These are phyloP conservation scores for Nevesoporus exiguus DNA, from an alignment of 768 basidiomycete genomes.

Conservation along the genomic window DNA sequence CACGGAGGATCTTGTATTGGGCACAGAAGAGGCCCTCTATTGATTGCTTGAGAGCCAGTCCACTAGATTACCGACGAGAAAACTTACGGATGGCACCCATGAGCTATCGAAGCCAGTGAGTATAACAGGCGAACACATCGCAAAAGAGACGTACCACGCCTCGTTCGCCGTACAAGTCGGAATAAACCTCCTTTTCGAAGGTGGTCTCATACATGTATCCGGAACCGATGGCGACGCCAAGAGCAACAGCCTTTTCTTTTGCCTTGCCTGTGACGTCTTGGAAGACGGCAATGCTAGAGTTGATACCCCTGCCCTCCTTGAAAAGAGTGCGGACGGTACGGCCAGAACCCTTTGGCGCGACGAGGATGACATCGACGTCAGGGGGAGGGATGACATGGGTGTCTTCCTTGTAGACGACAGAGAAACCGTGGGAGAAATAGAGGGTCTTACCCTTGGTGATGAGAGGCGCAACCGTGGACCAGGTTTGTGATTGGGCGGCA, in stretches of 20 bases:
- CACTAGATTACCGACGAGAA: not conserved
- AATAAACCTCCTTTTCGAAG: conserved; percentile 99
- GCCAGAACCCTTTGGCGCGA: conserved; percentile 98
- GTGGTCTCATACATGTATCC: conserved; percentile 85
- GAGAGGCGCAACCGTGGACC: conserved; percentile 84
- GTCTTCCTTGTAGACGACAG: conserved; percentile 96
- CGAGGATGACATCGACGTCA: conserved; percentile 98
- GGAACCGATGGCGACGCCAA: conserved; percentile 35
- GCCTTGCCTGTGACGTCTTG: conserved; percentile 99
- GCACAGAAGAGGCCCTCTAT: conserved; percentile 97
- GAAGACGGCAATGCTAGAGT: conserved; percentile 91
- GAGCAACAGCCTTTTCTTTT: conserved; percentile 61
- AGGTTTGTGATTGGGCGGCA: conserved; percentile 97
- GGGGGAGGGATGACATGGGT: conserved; percentile 88
- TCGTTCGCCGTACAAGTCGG: conserved; percentile 98
- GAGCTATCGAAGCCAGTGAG: conserved; percentile 47
- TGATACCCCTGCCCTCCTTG: conserved; percentile 99
- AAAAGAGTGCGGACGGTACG: conserved; percentile 99
- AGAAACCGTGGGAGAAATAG: conserved; percentile 99
- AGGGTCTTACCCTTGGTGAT: conserved; percentile 99
- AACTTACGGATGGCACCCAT: conserved; percentile 93
- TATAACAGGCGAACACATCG: not conserved
- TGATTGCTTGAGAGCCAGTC: conserved; percentile 5
- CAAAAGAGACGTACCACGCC: conserved; percentile 74
- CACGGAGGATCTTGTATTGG: conserved; percentile 96